A percentile compares a stretch with the other conserved stretches of the same genome.
These are phyloP conservation scores for Rubia tinctorum DNA, from an alignment of 305 asterid genomes.

Conservation along the genomic window DNA sequence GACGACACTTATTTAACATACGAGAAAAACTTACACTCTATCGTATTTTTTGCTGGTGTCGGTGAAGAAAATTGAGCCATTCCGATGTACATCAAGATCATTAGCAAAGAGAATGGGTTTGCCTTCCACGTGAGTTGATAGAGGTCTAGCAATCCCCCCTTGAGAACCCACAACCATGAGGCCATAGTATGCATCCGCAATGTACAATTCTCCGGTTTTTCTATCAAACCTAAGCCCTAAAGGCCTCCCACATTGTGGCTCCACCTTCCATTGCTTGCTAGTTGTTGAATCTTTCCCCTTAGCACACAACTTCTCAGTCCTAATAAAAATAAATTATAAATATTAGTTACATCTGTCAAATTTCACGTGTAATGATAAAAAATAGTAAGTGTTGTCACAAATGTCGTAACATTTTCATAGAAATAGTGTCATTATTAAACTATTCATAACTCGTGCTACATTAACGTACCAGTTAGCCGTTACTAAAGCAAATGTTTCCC, in stretches of 20 bases:
- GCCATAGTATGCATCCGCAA: constrained; percentile 90
- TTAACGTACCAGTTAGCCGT: constrained; percentile 52
- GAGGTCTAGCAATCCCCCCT: constrained; percentile 78
- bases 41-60: constrained; percentile 85
- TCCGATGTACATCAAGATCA: constrained; percentile 80
- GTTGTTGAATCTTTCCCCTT: constrained; percentile 68
- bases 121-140: constrained; percentile 62
- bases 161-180: constrained; percentile 74
- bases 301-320: constrained; percentile 68
- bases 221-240: constrained; percentile 74
- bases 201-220: constrained; percentile 60
- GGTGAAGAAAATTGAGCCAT: constrained; percentile 92
- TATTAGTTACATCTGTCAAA: no score
- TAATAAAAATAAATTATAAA: background rate
- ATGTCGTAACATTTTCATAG: no score
- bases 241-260: constrained; percentile 77
- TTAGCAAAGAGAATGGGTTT: constrained; percentile 85
- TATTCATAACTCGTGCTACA: no score
- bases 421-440: no score
- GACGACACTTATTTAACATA: background rate
- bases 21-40: constrained; percentile 51
- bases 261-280: constrained; percentile 65
- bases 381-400: no score
- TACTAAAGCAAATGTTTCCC: constrained; percentile 86
- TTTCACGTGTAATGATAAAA: background rate